Percentiles rank a stretch among this genome's conserved stretches.
Evolutionary conservation across 176 grass and related monocot genomes (phyloP).

Genomic region (Ampelocalamus luodianensis): DNA sequence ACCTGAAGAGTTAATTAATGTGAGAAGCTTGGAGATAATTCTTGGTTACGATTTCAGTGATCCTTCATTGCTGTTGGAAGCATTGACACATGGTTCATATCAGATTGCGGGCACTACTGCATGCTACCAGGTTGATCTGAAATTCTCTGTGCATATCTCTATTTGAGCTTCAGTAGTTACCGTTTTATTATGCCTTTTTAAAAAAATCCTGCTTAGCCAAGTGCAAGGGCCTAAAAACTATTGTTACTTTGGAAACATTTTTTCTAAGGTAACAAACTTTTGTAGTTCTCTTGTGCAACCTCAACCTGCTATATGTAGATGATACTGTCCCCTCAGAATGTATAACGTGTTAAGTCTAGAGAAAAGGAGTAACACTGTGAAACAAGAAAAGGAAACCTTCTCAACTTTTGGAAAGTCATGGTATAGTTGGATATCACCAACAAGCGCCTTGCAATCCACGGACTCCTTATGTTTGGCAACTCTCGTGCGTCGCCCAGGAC

Average conservation of each 20-base stretch:
- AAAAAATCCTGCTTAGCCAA: not conserved
- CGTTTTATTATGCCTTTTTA: not conserved
- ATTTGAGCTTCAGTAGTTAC: slow-evolving; percentile 12
- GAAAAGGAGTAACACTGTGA: not conserved
- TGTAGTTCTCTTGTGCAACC: not conserved
- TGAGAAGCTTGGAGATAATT: slow-evolving; percentile 50
- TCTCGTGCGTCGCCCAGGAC: too few relatives aligned
- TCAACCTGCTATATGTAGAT: not conserved
- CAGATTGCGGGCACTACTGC: slow-evolving; percentile 53
- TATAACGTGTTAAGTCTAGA: not conserved
- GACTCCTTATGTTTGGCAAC: too few relatives aligned
- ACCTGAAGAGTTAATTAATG: slow-evolving; percentile 56
- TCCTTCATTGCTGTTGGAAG: slow-evolving; percentile 66
- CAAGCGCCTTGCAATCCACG: too few relatives aligned
- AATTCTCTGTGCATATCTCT: slow-evolving; percentile 1
- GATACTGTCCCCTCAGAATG: not conserved
- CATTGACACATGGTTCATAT: slow-evolving; percentile 79
- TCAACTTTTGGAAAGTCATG: too few relatives aligned
- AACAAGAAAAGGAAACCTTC: too few relatives aligned
- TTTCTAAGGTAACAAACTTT: not conserved
- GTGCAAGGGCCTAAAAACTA: not conserved
- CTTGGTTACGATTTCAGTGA: slow-evolving; percentile 65
- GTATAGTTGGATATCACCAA: too few relatives aligned
- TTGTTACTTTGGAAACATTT: not conserved
- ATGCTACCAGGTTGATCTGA: slow-evolving; percentile 69